Evolutionary conservation across 2,329 filamentous ascomycete genomes (phyloP).

Genomic region (Whalleya microplaca): DNA sequence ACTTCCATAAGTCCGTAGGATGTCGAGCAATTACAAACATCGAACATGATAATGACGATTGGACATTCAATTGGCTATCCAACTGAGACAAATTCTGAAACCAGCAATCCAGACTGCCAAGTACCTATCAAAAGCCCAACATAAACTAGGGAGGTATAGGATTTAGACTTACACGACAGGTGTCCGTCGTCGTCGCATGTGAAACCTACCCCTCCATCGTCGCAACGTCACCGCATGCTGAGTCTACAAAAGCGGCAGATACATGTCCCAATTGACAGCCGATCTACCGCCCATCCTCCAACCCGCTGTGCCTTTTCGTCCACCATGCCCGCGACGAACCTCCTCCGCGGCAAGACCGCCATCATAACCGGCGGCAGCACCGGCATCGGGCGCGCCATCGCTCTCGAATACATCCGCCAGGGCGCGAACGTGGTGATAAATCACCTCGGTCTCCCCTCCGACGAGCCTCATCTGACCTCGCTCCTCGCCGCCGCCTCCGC

Average conservation of each 20-base stretch:
- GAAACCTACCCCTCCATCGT: neutral
- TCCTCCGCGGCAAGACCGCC: conserved; percentile 76
- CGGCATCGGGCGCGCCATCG: conserved; percentile 84
- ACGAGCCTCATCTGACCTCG: conserved; percentile 55
- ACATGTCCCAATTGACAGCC: too few species aligned
- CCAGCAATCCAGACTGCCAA: too few species aligned
- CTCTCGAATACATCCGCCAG: conserved; percentile 76
- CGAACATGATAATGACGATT: too few species aligned
- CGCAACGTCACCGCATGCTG: neutral
- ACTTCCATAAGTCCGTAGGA: neutral
- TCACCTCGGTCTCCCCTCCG: conserved; percentile 66
- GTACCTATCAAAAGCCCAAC: too few species aligned
- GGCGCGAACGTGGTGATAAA: conserved; percentile 81
- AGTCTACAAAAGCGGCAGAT: too few species aligned
- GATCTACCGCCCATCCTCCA: too few species aligned
- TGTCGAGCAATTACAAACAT: neutral
- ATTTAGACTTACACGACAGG: too few species aligned
- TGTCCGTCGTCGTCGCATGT: neutral
- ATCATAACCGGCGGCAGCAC: conserved; percentile 87
- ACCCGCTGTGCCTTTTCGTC: too few species aligned
- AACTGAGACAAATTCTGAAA: too few species aligned
- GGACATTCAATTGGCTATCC: too few species aligned
- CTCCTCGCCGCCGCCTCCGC: conserved; percentile 55
- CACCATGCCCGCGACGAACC: conserved; percentile 52
- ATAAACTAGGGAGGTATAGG: too few species aligned